Percentiles rank a stretch among this genome's conserved stretches.
phyloP scores from a whole-genome alignment of 371 early-diverging fungal genomes.

The Mortierella sp. region DNA sequence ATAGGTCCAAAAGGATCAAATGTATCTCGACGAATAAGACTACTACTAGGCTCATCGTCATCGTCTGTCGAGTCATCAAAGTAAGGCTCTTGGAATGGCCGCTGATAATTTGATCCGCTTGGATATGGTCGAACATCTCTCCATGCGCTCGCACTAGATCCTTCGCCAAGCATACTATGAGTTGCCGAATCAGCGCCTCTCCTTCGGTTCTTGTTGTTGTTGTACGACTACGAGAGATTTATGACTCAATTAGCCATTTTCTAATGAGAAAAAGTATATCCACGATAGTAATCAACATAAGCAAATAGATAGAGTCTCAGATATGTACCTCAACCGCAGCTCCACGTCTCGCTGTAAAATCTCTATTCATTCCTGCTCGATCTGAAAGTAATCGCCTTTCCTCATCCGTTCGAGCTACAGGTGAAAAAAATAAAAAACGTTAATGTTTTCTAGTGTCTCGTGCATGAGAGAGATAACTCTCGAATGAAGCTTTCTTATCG shows the following conservation, averaged over 20 bases:
- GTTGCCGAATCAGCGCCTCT: constrained; percentile 29
- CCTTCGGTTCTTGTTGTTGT: constrained; percentile 46
- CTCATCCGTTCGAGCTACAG: constrained; percentile 40
- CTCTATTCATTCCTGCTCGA: constrained; percentile 44
- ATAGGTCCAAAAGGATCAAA: constrained; percentile 13
- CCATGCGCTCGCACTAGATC: constrained; percentile 53
- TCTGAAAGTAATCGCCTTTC: constrained; percentile 47
- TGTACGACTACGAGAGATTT: constrained; percentile 18
- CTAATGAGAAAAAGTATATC: neutral
- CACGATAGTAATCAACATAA: neutral
- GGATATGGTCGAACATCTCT: constrained; percentile 43
- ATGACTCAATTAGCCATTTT: neutral
- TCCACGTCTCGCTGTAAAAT: constrained; percentile 47
- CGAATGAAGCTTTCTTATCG: neutral
- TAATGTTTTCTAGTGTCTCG: neutral
- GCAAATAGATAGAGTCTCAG: neutral
- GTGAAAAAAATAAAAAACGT: neutral
- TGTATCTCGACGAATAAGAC: constrained; percentile 25
- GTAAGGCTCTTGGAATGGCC: constrained; percentile 43
- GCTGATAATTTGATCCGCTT: constrained; percentile 20
- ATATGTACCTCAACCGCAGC: constrained; percentile 42
- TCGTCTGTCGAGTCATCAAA: constrained; percentile 51
- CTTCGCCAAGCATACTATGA: constrained; percentile 42
- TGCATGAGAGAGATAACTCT: neutral
- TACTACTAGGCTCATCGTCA: constrained; percentile 34